These are phyloP conservation scores for Chrysanthemum lavandulifolium DNA, from an alignment of 129 eudicot species.

Conservation along the genomic window DNA sequence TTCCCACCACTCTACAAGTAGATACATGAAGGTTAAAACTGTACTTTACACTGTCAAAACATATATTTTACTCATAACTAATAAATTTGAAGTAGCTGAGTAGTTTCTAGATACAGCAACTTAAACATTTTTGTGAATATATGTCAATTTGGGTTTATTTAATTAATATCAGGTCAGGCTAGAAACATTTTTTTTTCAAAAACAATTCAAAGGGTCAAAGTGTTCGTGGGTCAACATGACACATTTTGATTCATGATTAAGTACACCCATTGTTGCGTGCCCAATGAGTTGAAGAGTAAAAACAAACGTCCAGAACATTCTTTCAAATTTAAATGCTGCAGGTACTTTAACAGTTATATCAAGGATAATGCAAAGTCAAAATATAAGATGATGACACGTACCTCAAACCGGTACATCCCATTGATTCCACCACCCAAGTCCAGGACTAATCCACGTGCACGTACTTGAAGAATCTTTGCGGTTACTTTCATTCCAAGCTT, in stretches of 20 bases:
- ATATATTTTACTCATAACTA: not conserved
- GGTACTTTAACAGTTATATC: not conserved
- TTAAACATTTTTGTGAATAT: not conserved
- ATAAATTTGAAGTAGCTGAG: not conserved
- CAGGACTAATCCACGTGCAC: conserved; percentile 81
- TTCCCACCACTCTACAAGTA: conserved; percentile 46
- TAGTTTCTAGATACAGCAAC: not conserved
- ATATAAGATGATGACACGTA: conserved; percentile 25
- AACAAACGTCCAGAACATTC: too few species aligned
- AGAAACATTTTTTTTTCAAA: not conserved
- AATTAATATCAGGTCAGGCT: not conserved
- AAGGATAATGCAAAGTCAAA: not conserved
- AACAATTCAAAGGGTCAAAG: not conserved
- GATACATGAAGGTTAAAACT: conserved; percentile 9
- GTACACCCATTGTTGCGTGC: not conserved
- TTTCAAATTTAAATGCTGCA: too few species aligned
- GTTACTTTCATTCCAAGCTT: conserved; percentile 63
- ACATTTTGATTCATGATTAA: not conserved
- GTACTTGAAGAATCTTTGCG: conserved; percentile 78
- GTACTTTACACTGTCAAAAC: not conserved
- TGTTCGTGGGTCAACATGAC: not conserved
- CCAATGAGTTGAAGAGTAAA: not conserved
- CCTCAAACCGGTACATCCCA: conserved; percentile 91
- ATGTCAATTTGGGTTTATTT: not conserved
- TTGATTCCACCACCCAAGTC: conserved; percentile 82